Percentiles rank a stretch among this genome's conserved stretches.
Conservation (phyloP, 176 grass and related monocot genomes). For the Poa annua region DNA sequence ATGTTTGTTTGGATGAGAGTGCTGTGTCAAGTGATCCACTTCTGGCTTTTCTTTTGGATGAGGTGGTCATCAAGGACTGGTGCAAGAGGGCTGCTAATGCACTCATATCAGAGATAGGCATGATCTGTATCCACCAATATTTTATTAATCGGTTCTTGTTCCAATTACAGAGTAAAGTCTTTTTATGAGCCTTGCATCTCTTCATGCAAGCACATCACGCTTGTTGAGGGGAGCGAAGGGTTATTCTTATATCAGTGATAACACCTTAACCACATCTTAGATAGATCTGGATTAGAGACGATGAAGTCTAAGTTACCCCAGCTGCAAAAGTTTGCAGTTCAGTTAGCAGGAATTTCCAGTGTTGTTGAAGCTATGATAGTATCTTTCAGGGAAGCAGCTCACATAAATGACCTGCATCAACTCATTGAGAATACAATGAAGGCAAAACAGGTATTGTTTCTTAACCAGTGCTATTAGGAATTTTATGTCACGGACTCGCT, state of each 20-base stretch:
- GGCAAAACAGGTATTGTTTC: slow-evolving; percentile 81
- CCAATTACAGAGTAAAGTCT: slow-evolving; percentile 3
- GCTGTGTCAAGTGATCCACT: slow-evolving; percentile 97
- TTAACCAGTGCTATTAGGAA: slow-evolving; percentile 12
- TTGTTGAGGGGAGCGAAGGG: neutral
- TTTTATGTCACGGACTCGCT: slow-evolving; percentile 6
- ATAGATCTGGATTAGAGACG: slow-evolving; percentile 51
- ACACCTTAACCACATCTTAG: slow-evolving; percentile 62
- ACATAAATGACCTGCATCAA: slow-evolving; percentile 81
- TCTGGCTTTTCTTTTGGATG: slow-evolving; percentile 95
- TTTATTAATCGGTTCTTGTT: slow-evolving; percentile 28
- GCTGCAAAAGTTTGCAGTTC: slow-evolving; percentile 74
- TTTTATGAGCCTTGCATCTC: slow-evolving; percentile 9
- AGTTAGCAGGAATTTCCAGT: slow-evolving; percentile 78
- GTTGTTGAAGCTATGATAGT: slow-evolving; percentile 84
- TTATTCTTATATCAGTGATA: slow-evolving; percentile 16
- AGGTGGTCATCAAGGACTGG: slow-evolving; percentile 99
- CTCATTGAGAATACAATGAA: slow-evolving; percentile 78
- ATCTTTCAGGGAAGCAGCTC: slow-evolving; percentile 77
- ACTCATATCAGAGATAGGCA: slow-evolving; percentile 57
- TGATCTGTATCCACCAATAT: slow-evolving; percentile 81
- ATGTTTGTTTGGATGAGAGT: slow-evolving; percentile 98
- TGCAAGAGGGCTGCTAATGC: slow-evolving; percentile 69
- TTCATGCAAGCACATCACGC: slow-evolving; percentile 13
- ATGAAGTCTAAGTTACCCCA: slow-evolving; percentile 63